Evolutionary conservation across 176 grass and related monocot species (phyloP).

Genomic region (Tillandsia fasciculata): DNA sequence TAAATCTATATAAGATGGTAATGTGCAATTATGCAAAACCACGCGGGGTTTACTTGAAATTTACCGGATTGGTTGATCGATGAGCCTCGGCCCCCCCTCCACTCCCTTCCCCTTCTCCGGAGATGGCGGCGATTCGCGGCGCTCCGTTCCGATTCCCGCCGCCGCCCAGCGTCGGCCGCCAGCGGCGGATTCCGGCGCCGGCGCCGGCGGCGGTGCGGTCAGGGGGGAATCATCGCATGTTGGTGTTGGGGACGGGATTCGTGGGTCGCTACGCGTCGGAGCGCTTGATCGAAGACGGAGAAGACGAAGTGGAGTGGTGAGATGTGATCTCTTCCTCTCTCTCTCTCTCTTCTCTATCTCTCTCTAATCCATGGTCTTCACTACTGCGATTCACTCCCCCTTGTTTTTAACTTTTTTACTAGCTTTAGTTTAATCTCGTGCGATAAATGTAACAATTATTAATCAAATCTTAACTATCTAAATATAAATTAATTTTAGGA

Average conservation of each 20-base stretch:
- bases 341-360: not conserved
- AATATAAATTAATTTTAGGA: no score
- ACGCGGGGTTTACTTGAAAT: no score
- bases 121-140: not conserved
- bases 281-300: slow-evolving; percentile 27
- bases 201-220: not conserved
- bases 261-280: slow-evolving; percentile 59
- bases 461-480: no score
- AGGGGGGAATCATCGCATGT: slow-evolving; percentile 19
- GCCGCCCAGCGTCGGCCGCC: not conserved
- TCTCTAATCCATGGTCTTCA: not conserved
- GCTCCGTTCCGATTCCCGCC: not conserved
- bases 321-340: not conserved
- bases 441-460: not conserved
- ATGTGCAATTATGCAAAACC: no score
- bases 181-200: not conserved
- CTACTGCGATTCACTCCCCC: not conserved
- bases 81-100: no score
- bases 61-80: no score
- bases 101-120: not conserved
- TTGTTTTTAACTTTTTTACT: not conserved
- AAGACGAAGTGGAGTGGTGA: slow-evolving; percentile 32
- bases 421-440: not conserved
- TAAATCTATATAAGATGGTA: no score
- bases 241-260: slow-evolving; percentile 64